Base-by-base conservation (phyloP, 345 rosid species). In the Erodium maritimum region DNA sequence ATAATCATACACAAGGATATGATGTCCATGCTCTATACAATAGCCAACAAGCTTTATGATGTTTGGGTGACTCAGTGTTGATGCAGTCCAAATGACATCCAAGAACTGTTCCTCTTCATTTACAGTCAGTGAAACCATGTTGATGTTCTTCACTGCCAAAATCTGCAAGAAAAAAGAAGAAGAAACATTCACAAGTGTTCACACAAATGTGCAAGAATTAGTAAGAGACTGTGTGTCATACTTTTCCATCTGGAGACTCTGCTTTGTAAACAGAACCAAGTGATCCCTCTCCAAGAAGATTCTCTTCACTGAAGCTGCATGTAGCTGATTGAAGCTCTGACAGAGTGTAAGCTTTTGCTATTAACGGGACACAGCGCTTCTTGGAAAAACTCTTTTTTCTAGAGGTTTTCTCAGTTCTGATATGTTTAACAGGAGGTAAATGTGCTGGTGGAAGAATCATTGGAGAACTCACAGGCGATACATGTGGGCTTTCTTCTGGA, bases 221-320 rank as follows among this genome's bases (percentile, higher is more conserved):
- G 48, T n/a, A 61, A 52, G 50, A 57, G 19, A 5, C 24, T 42
- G 50, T 56, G 17, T 34, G 18, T 61, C n/a, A n/a, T 82, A 88
- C 98, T 64, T 79, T 82, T 66, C 91, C 91, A 68, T 83, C 81
- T 3, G 83, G 78, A 56, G 86, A 78, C 67, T 79, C 74, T 17
- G 94, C 95, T 82, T 67, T 87, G 83, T 88, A 86, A 61, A 86
- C 86, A 70, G 93, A 76, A 66, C 96, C 96, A 56, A 91, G 86
- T 60, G 96, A 86, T 68, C 95, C 96, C 63, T 80, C 80, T 61
- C 87, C 89, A 33, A 88, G 80, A 61, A 86, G 73, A 60, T 89
- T 86, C 64, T 80, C 82, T 75, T 81, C 80, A 61, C 85, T 78
- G 73, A 91, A 91, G 77, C 58, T 69, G 65, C 79, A 80, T 21